Conservation (phyloP, 805 yeast genomes). For the Starmerella vaccinii region DNA sequence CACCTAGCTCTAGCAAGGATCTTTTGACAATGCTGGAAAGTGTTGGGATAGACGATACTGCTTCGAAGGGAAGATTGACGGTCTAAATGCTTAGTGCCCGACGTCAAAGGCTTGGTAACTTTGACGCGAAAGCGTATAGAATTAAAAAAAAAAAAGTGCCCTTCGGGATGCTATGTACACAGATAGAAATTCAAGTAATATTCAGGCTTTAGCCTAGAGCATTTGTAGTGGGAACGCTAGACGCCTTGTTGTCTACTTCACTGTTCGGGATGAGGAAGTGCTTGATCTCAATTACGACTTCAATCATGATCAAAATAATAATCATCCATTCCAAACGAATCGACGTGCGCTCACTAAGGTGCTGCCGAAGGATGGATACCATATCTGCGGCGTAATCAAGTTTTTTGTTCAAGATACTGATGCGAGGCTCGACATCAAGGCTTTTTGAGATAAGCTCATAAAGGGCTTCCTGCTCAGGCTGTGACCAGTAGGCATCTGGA, state of each 20-base stretch:
- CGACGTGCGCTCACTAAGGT: constrained; percentile 65
- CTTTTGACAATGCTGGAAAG: not conserved
- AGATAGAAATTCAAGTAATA: too few relatives aligned
- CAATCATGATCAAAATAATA: constrained; percentile 70
- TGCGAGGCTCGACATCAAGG: constrained; percentile 68
- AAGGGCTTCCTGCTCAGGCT: constrained; percentile 69
- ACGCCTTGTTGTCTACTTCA: not conserved
- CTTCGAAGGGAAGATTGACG: not conserved
- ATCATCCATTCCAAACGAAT: constrained; percentile 81
- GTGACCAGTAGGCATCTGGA: constrained; percentile 90
- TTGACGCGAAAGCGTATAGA: not conserved
- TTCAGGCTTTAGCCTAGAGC: too few relatives aligned
- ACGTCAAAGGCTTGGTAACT: too few relatives aligned
- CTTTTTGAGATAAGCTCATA: constrained; percentile 60
- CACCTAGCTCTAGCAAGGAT: not conserved
- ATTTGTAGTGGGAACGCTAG: not conserved
- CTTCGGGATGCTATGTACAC: not conserved
- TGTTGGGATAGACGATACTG: not conserved
- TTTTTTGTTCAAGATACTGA: constrained; percentile 69
- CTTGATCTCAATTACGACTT: constrained; percentile 65
- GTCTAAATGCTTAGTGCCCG: too few relatives aligned
- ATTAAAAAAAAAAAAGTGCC: not conserved
- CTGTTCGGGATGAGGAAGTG: constrained; percentile 1
- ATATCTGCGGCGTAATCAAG: constrained; percentile 87
- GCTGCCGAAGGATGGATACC: constrained; percentile 62